Evolutionary conservation across 805 yeast genomes (phyloP), one percentile per base, ranked within the genome.

Genomic region (Limtongia smithiae): DNA sequence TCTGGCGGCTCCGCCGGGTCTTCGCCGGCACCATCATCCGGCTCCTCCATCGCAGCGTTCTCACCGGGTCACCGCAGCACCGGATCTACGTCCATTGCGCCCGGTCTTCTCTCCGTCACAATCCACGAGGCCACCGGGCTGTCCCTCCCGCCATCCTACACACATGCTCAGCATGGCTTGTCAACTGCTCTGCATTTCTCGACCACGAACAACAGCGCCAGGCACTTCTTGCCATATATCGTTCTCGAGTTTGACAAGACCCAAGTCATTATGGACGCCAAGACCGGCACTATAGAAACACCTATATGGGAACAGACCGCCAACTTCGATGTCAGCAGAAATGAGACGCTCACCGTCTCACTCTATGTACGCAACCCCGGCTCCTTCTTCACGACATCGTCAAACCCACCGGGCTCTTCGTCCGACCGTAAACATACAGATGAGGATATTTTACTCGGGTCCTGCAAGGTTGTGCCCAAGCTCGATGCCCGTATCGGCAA

Each of bases 231-330:
- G 75, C 95, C 51, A 76, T 93, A 33, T 87, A 86, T 90, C 62
- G 88, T 95, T 1, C 75, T 93, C 38, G 99, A 93, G 68, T 91
- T 89, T 65, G 99, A 93, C 69, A 93, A 93, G 68, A 88, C 91
- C 43, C 93, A 90, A 58, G 83, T 93, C 56, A 77, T 89, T 14
- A 81, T 91, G 43, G 95, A 89, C 59, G 93, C 97, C 2, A 79
- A 82, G 25, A 79, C 85, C 45, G 96, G 96, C 34, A 79, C 95
- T 0, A 80, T 88, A 52, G 77, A 78, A 37, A 72, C 76, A 48
- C 91, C 96, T 1, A 78, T 79, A 15, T 93, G 95, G 80, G 93
- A 89, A 66, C 85, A 85, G 60, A 88, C 88, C 9, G 85, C 95
- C 14, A 81, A 90, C 3, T 93, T 93, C 63, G 99, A 93, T 75